Evolutionary conservation across 1,284 basidiomycete species (phyloP), one percentile per base, ranked within the genome.

Genomic region (Erythrobasidium hasegawianum): DNA sequence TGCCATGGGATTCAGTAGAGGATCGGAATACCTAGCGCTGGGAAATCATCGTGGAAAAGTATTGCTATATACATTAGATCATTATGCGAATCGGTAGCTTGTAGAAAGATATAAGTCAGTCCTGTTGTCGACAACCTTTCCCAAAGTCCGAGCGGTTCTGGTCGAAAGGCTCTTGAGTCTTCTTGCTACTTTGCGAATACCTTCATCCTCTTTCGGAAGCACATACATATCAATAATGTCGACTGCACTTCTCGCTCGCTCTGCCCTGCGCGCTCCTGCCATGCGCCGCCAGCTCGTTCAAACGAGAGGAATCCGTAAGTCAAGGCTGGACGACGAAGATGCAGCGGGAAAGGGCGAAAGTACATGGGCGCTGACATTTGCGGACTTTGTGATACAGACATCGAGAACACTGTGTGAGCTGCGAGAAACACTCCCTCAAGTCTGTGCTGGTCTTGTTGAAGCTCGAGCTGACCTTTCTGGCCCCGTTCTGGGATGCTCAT

Each of bases 1-100:
- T 0, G 82, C 85, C 22, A 78, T 95, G 47, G 90, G 89, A 72
- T 98, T 98, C 77, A 90, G 89, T 11, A 79, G 84, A 0, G 82
- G 82, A n/a, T 91, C 90, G 76, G 89, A 97, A 74, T 95, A 90
- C 76, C 77, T 97, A 49, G 91, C 85, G 0, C 83, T 95, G 59
- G 95, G 93, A 9, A 98, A 98, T 77, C 88, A 84, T 64, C 83
- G 86, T 49, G 95, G 95, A 11, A 85, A 87, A 49, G 93, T 93
- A 0, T 78, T 97, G 72, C 79, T 98, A 69, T 98, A 95, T 79
- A 85, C 88, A 69, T 79, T 97, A 59, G 80, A 79, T 61, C 80
- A 82, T 72, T 83, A 71, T 24, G 43, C 43, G n/a, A 47, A 47
- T 47, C 43, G 16, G 16, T 47, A 47, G 43, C 14, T 5, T 33